Evolutionary conservation across 257 asterid species (phyloP), one percentile per base, ranked within the genome.

Genomic region (Penstemon davidsonii): DNA sequence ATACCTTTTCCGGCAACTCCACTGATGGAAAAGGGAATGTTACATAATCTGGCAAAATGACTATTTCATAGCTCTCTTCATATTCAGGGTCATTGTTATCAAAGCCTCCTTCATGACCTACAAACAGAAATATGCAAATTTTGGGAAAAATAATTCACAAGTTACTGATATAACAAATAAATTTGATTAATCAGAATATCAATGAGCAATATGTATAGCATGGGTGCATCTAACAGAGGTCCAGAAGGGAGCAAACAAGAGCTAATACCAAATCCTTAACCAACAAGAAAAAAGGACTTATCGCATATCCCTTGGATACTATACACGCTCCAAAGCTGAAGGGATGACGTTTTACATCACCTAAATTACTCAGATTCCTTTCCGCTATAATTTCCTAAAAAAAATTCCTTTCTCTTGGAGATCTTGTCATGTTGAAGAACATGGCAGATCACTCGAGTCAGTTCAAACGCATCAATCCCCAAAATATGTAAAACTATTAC

Each of bases 1-100:
- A 11, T 75, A 91, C 99, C 93, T 90, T 91, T 78, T 94, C 99
- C 19, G 99, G 99, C 77, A 94, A 81, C 81, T 91, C 96, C 40
- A 91, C 96, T 4, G 96, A 91, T 66, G 99, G 99, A 83, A 88
- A 91, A 70, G 96, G 91, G 75, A 94, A 91, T 69, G 87, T 76
- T 5, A 83, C 83, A 72, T 74, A 87, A 64, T 88, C 87, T 38
- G 99, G 99, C 78, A 91, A 81, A 62, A 94, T 70, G 55, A 88
- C 90, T 50, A 94, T 83, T 76, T 84, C 76, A 51, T 82, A 88
- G 79, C 78, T 86, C 68, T 78, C 93, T 76, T 91, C 97, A 42
- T 79, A 91, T 72, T 80, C 96, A 37, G 96, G 87, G 55, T 74
- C 97, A 63, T 75, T 86, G 81, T 87, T 84, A 46, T 91, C 96